A percentile compares a stretch with the other conserved stretches of the same genome.
Conservation (phyloP, 2,329 filamentous ascomycete species). For the Botrytis byssoidea region DNA sequence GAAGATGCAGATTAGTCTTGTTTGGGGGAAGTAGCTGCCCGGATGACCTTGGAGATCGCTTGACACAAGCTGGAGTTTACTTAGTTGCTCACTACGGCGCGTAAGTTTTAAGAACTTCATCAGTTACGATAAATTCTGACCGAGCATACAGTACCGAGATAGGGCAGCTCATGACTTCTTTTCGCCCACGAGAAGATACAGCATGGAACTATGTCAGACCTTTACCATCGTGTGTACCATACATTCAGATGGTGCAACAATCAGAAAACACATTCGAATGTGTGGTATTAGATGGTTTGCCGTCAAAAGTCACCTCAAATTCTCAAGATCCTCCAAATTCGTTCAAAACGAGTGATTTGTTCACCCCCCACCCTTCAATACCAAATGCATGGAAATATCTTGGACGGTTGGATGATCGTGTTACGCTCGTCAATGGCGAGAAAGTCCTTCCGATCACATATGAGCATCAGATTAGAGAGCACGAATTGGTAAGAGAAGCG, state of each 20-base stretch:
- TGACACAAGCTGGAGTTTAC: slow-evolving; percentile 54
- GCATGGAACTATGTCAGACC: slow-evolving; percentile 60
- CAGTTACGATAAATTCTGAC: neutral
- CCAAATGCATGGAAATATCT: slow-evolving; percentile 48
- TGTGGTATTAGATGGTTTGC: slow-evolving; percentile 41
- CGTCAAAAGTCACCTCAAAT: slow-evolving; percentile 44
- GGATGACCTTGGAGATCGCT: slow-evolving; percentile 54
- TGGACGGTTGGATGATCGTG: slow-evolving; percentile 46
- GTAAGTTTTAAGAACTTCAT: slow-evolving; percentile 36
- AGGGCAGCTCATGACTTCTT: slow-evolving; percentile 61
- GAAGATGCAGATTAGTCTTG: slow-evolving; percentile 51
- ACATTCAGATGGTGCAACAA: slow-evolving; percentile 24
- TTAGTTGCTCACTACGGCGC: slow-evolving; percentile 57
- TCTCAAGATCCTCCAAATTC: slow-evolving; percentile 44
- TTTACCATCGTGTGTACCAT: slow-evolving; percentile 20
- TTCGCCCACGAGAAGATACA: slow-evolving; percentile 50
- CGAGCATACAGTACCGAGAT: slow-evolving; percentile 50
- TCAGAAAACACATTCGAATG: slow-evolving; percentile 24
- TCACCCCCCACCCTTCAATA: slow-evolving; percentile 44
- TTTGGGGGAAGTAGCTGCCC: slow-evolving; percentile 59
- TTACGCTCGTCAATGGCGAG: slow-evolving; percentile 50
- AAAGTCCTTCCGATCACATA: slow-evolving; percentile 48
- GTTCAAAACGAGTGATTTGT: slow-evolving; percentile 48
- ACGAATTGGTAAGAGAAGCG: slow-evolving; percentile 54
- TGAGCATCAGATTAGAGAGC: slow-evolving; percentile 55